These are phyloP conservation scores for Globisporangium heterothallicum DNA, from an alignment of 352 stramenopile species.

Conservation along the genomic window DNA sequence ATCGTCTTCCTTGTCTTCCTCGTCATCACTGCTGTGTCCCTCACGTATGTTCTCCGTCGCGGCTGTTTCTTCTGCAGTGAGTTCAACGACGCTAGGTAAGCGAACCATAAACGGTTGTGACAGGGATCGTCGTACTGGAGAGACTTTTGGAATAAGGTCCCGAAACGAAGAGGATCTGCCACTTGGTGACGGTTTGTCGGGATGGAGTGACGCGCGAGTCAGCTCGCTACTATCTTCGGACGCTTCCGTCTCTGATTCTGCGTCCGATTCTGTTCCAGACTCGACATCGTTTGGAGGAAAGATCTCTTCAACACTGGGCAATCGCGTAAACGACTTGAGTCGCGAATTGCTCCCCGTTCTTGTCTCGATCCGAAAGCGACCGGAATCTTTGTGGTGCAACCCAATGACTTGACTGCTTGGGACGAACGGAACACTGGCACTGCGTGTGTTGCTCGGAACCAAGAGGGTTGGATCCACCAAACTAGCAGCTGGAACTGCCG, in stretches of 20 bases:
- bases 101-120: slow-evolving; percentile 24
- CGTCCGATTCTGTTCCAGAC: slow-evolving; percentile 13
- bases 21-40: not conserved
- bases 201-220: not conserved
- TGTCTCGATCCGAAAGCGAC: slow-evolving; percentile 8
- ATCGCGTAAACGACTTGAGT: slow-evolving; percentile 6
- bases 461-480: not conserved
- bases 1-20: not conserved
- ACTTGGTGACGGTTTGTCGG: not conserved
- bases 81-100: slow-evolving; percentile 31
- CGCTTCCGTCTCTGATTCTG: slow-evolving; percentile 13
- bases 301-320: slow-evolving; percentile 16
- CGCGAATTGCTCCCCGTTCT: not conserved
- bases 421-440: slow-evolving; percentile 21
- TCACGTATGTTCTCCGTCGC: not conserved
- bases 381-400: not conserved
- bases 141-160: slow-evolving; percentile 4
- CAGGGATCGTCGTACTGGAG: slow-evolving; percentile 18
- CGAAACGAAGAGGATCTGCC: slow-evolving; percentile 22
- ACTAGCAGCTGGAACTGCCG: slow-evolving; percentile 3
- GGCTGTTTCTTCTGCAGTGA: slow-evolving; percentile 9
- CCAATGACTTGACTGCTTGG: slow-evolving; percentile 4
- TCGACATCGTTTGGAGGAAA: slow-evolving; percentile 4
- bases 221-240: not conserved
- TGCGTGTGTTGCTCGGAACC: slow-evolving; percentile 8